Conservation (phyloP, 306 rosid species). For the Rosa lucieae region DNA sequence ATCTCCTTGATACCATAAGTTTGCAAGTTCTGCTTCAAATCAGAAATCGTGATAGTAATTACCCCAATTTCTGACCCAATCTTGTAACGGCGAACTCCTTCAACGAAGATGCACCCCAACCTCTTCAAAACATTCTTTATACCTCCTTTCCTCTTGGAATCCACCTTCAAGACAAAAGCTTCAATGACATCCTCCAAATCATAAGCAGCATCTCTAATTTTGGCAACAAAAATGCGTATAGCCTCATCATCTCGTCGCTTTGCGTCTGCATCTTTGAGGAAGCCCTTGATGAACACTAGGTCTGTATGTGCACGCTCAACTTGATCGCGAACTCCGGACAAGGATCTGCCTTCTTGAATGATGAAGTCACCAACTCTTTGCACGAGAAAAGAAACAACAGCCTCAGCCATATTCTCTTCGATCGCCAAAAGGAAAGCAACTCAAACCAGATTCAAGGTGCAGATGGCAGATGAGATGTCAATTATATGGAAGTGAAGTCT, state of each 20-base stretch:
- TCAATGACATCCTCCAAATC: constrained; percentile 38
- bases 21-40: constrained; percentile 30
- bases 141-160: background rate
- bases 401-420: no score
- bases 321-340: background rate
- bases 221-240: constrained; percentile 9
- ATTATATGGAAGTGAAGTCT: no score
- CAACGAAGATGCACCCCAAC: constrained; percentile 16
- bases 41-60: constrained; percentile 28
- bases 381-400: no score
- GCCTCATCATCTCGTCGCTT: constrained; percentile 32
- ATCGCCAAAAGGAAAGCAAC: no score
- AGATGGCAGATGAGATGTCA: no score
- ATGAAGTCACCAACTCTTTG: no score
- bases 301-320: background rate
- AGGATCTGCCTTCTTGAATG: background rate
- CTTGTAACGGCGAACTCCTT: constrained; percentile 19
- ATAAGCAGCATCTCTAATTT: background rate
- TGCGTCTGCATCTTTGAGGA: constrained; percentile 29
- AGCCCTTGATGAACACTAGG: background rate
- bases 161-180: constrained; percentile 17
- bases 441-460: no score
- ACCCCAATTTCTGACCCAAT: constrained; percentile 24
- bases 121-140: constrained; percentile 9
- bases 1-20: no score